phyloP scores from a whole-genome alignment of 2,329 filamentous ascomycete genomes.

The Eutypa lata region DNA sequence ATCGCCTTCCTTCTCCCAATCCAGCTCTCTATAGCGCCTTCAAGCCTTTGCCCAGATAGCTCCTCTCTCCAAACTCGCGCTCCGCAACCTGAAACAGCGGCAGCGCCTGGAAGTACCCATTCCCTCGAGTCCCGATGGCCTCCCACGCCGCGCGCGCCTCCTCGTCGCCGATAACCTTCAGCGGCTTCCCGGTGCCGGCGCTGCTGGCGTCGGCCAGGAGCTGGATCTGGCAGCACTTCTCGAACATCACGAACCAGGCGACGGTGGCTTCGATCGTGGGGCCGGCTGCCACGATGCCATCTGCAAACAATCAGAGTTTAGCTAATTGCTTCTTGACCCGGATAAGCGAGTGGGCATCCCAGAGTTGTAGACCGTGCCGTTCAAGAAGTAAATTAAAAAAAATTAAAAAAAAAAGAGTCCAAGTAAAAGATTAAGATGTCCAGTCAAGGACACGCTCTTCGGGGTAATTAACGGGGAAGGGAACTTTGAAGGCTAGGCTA shows the following conservation, averaged over 20 bases:
- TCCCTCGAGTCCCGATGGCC: constrained; percentile 56
- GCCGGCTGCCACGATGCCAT: constrained; percentile 52
- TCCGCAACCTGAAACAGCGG: constrained; percentile 63
- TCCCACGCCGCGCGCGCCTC: constrained; percentile 68
- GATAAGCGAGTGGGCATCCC: too few relatives aligned
- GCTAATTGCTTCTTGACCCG: too few relatives aligned
- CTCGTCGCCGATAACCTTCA: constrained; percentile 64
- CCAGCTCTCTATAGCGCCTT: background rate
- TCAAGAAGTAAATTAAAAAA: too few relatives aligned
- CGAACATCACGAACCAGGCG: constrained; percentile 53
- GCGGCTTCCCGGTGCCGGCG: constrained; percentile 58
- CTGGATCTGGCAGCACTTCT: constrained; percentile 46
- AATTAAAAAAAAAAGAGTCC: too few relatives aligned
- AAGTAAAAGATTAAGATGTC: too few relatives aligned
- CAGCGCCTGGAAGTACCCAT: constrained; percentile 70
- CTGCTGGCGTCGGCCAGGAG: constrained; percentile 57
- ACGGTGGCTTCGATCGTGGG: constrained; percentile 47
- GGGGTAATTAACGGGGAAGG: too few relatives aligned
- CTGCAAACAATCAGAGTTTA: too few relatives aligned
- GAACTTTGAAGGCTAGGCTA: too few relatives aligned
- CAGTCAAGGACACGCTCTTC: too few relatives aligned
- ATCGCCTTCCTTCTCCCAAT: too few relatives aligned
- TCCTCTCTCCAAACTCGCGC: constrained; percentile 13
- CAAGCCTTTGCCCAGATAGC: background rate
- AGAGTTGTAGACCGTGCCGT: too few relatives aligned